Percentiles rank a stretch among this genome's conserved stretches.
These are phyloP conservation scores for Kernera saxatilis DNA, from an alignment of 345 rosid species.

Conservation along the genomic window DNA sequence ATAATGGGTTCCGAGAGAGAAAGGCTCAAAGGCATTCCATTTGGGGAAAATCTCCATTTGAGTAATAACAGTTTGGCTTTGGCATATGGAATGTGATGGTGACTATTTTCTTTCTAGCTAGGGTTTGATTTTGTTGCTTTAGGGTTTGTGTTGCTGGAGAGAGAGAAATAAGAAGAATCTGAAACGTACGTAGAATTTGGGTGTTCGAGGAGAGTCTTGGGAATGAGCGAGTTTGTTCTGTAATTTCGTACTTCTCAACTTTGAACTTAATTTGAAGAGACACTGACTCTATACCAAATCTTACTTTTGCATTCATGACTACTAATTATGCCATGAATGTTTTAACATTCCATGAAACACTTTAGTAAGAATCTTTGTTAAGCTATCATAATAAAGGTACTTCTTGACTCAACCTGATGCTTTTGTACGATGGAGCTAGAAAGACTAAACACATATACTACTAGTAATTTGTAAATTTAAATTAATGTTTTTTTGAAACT, in stretches of 20 bases:
- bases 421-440: neutral
- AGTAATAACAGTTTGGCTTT: constrained; percentile 32
- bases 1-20: constrained; percentile 56
- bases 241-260: constrained; percentile 11
- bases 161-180: neutral
- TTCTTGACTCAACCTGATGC: neutral
- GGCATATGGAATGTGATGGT: constrained; percentile 16
- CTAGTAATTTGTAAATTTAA: neutral
- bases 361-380: constrained; percentile 9
- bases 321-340: neutral
- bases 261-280: constrained; percentile 19
- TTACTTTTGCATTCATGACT: constrained; percentile 14
- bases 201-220: constrained; percentile 23
- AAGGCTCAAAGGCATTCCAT: constrained; percentile 69
- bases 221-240: constrained; percentile 24
- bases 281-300: constrained; percentile 17
- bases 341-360: constrained; percentile 8
- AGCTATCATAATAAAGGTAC: neutral
- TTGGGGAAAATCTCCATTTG: constrained; percentile 55
- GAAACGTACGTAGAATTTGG: constrained; percentile 16
- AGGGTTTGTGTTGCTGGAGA: constrained; percentile 16
- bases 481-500: neutral
- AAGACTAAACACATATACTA: neutral
- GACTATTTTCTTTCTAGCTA: constrained; percentile 27
- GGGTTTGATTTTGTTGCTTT: constrained; percentile 23